A percentile compares a stretch with the other conserved stretches of the same genome.
Conservation (phyloP, 306 rosid genomes). For the Quercus cerris region DNA sequence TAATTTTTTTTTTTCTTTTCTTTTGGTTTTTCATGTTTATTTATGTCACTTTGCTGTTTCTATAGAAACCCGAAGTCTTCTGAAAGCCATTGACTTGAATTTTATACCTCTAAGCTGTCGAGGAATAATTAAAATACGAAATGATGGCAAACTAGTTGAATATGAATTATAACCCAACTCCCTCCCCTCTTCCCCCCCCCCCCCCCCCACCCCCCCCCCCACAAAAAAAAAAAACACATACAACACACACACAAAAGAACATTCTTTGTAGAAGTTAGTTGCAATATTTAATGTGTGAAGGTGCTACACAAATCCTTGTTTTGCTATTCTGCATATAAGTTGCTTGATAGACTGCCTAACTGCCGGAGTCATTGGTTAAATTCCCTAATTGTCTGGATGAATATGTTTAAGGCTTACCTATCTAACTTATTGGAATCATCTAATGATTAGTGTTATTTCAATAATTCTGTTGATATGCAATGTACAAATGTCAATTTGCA, state of each 20-base stretch:
- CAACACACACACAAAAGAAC: not conserved
- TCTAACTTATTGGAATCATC: too few species aligned
- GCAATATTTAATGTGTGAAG: not conserved
- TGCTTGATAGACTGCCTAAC: too few species aligned
- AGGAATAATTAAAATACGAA: not conserved
- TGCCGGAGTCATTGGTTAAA: too few species aligned
- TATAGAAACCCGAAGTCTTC: not conserved
- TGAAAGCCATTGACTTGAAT: not conserved
- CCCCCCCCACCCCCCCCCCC: not conserved
- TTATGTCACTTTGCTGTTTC: too few species aligned
- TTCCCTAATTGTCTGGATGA: too few species aligned
- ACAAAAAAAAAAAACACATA: too few species aligned
- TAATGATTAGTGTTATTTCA: too few species aligned
- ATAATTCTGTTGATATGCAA: too few species aligned
- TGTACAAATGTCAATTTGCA: too few species aligned
- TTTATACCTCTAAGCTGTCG: not conserved
- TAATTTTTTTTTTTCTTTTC: constrained; percentile 15
- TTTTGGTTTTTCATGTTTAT: not conserved
- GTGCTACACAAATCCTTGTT: not conserved
- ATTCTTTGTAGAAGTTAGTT: not conserved
- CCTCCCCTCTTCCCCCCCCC: not conserved
- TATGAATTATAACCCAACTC: not conserved
- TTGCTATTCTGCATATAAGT: too few species aligned
- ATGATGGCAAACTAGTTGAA: not conserved
- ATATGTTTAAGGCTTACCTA: too few species aligned